Percentiles rank a stretch among this genome's conserved stretches.
These are phyloP conservation scores for Curvularia sp. DNA, from an alignment of 2,329 filamentous ascomycete species.

Conservation along the genomic window DNA sequence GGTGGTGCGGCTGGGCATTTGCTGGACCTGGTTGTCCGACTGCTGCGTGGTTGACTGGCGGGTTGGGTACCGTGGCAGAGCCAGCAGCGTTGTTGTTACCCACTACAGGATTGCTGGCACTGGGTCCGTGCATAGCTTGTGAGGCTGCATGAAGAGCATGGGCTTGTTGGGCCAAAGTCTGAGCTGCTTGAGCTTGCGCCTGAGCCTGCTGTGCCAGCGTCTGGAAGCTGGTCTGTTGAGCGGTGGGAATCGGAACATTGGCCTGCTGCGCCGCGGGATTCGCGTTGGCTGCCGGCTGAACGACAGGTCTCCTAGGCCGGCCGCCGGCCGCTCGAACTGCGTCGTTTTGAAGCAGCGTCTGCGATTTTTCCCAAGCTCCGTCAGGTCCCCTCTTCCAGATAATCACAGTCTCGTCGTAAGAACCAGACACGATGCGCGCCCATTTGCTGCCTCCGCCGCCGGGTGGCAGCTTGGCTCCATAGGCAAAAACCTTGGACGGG, in stretches of 20 bases:
- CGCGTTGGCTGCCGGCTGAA: conserved; percentile 26
- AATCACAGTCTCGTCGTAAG: conserved; percentile 94
- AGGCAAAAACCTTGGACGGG: conserved; percentile 77
- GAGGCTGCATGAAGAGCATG: conserved; percentile 47
- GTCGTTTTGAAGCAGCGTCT: conserved; percentile 77
- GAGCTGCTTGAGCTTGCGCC: conserved; percentile 45
- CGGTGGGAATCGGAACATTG: conserved; percentile 13
- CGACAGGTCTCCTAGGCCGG: conserved; percentile 40
- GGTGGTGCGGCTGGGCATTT: conserved; percentile 23
- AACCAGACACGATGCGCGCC: conserved; percentile 94
- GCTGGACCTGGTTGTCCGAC: conserved; percentile 26
- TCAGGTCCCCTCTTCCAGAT: conserved; percentile 90
- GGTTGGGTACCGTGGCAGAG: conserved; percentile 11
- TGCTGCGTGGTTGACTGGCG: conserved; percentile 9
- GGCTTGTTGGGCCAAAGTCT: conserved; percentile 44
- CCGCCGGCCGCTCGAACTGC: conserved; percentile 60
- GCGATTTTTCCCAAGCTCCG: conserved; percentile 81
- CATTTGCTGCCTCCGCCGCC: conserved; percentile 89
- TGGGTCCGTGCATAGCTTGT: conserved; percentile 34
- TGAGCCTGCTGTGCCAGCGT: conserved; percentile 48
- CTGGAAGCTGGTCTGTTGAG: conserved; percentile 41
- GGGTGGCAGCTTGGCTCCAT: conserved; percentile 86
- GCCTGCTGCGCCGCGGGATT: conserved; percentile 29
- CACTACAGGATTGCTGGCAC: conserved; percentile 20
- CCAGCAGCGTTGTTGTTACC: conserved; percentile 4